phyloP scores from a whole-genome alignment of 768 basidiomycete species.

The Termitomyces sp. region DNA sequence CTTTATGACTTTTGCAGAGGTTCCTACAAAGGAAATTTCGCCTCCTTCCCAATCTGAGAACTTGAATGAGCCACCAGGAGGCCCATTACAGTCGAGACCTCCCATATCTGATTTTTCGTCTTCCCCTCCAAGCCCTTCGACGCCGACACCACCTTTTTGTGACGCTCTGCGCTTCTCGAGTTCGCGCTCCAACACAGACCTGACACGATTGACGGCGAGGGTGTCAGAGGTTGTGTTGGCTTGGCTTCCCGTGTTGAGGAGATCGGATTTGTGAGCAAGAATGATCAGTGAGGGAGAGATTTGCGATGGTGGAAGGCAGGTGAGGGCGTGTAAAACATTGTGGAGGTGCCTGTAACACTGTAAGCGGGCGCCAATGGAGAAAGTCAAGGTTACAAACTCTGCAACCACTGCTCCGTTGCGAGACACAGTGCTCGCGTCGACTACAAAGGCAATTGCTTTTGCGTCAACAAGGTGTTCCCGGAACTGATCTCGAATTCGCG shows the following conservation, averaged over 20 bases:
- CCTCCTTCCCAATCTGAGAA: conserved; percentile 87
- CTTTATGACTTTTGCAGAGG: conserved; percentile 39
- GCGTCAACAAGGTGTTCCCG: conserved; percentile 60
- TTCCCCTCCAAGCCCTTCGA: conserved; percentile 75
- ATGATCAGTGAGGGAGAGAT: conserved; percentile 59
- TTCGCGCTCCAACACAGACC: conserved; percentile 79
- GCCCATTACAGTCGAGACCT: conserved; percentile 67
- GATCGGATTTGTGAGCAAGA: conserved; percentile 76
- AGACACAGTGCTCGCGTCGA: conserved; percentile 77
- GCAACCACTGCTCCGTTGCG: conserved; percentile 73
- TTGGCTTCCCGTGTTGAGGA: conserved; percentile 51
- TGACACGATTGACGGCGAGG: conserved; percentile 68
- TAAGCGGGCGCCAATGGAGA: background rate
- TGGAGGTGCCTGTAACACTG: conserved; percentile 63
- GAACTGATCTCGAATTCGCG: conserved; percentile 75
- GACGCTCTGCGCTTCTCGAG: conserved; percentile 72
- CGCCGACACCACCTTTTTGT: conserved; percentile 61
- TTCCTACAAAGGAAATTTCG: conserved; percentile 66
- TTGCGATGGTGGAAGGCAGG: conserved; percentile 72
- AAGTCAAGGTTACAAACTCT: conserved; percentile 55
- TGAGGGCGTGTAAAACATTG: conserved; percentile 63
- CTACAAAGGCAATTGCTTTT: conserved; percentile 72
- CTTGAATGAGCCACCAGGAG: conserved; percentile 55
- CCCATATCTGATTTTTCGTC: conserved; percentile 65
- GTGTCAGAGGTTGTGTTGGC: conserved; percentile 32